Evolutionary conservation across 768 basidiomycete species (phyloP).

Genomic region (Gymnopilus junonius): DNA sequence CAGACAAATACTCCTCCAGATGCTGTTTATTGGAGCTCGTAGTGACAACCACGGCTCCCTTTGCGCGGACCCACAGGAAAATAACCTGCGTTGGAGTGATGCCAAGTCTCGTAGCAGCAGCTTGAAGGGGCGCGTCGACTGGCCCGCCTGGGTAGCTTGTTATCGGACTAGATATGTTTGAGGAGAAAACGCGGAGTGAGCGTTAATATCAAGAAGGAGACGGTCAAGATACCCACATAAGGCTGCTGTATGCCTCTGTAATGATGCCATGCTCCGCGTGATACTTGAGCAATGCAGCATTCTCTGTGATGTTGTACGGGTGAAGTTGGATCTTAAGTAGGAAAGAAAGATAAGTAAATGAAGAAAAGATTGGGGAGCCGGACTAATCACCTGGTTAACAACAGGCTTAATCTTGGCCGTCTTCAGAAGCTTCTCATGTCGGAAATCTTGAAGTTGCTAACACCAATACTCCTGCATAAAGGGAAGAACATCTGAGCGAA

Average conservation of each 20-base stretch:
- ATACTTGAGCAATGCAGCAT: constrained; percentile 61
- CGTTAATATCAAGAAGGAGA: background rate
- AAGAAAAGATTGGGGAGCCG: background rate
- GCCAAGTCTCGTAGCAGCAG: constrained; percentile 55
- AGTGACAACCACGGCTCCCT: constrained; percentile 70
- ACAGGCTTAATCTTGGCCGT: constrained; percentile 60
- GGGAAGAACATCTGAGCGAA: background rate
- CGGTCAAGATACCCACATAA: constrained; percentile 39
- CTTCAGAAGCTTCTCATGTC: constrained; percentile 57
- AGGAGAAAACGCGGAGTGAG: background rate
- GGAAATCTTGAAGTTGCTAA: constrained; percentile 65
- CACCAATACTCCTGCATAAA: constrained; percentile 64
- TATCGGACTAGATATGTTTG: constrained; percentile 50
- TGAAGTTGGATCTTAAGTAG: constrained; percentile 64
- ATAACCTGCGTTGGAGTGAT: constrained; percentile 69
- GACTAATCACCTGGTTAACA: constrained; percentile 65
- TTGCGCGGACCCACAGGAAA: constrained; percentile 69
- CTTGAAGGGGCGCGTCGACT: constrained; percentile 57
- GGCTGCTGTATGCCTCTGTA: constrained; percentile 74
- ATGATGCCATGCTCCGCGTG: constrained; percentile 61
- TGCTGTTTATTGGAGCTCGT: constrained; percentile 65
- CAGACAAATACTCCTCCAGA: constrained; percentile 68
- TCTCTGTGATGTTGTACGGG: constrained; percentile 65
- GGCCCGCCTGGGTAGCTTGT: constrained; percentile 66
- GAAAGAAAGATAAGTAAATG: background rate